Evolutionary conservation across 495 filamentous ascomycete species (phyloP), one percentile per base, ranked within the genome.

Genomic region (Hyaloscypha bicolor): DNA sequence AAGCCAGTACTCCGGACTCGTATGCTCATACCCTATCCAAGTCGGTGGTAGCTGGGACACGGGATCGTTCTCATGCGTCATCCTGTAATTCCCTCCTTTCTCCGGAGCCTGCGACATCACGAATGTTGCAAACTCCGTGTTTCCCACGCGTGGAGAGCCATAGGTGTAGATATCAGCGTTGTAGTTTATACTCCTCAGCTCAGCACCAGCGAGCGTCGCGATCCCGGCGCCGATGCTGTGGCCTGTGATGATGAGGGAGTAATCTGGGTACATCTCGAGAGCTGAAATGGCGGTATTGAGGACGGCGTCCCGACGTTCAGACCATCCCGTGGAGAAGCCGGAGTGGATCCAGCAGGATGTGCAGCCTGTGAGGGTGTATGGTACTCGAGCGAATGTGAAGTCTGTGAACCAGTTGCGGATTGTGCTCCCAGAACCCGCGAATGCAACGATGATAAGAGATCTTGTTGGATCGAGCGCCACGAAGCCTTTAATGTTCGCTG

Each of bases 1-100:
- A 6, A 59, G 31, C 56, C 56, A 59, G 11, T 59, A 59, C 56
- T 59, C 56, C 25, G 56, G 56, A 35, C 56, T 59, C 32, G 56
- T 59, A 59, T 59, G 56, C 31, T 35, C 30, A 21, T 59, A 59
- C 9, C 31, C 56, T 11, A 21, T 37, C 56, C 56, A 59, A 32
- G 32, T 59, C 3, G 56, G 56, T 9, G 56, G 56, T 37, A 59
- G 25, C n/a, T 59, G 56, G 6, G 56, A 29, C 25, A 59, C 29
- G 6, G 56, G 56, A 59, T 59, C 56, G 35, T 59, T 37, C 25
- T 32, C 29, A 35, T 59, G 56, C 56, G 56, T 59, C 30, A 59
- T 59, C 19, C 56, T 59, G 32, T 59, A 59, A 37, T 59, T 37
- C 29, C 2, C 11, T 8, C 56, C 56, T 9, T 35, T 4, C 11